Percentiles rank a stretch among this genome's conserved stretches.
These are phyloP conservation scores for Cubamyces sp. DNA, from an alignment of 768 basidiomycete species.

Conservation along the genomic window DNA sequence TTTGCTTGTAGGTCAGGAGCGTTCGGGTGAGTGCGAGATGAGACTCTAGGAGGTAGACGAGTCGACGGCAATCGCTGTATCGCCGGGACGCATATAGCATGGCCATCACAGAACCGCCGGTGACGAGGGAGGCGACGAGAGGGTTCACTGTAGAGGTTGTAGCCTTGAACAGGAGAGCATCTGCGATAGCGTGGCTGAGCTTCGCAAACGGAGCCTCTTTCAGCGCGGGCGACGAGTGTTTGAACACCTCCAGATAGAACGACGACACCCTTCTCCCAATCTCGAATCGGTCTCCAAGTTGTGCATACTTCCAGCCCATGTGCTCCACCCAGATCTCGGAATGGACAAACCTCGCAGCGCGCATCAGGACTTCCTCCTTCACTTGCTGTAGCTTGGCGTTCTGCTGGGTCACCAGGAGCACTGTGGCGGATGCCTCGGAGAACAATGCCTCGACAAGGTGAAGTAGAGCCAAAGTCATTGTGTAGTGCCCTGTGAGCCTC, in stretches of 20 bases:
- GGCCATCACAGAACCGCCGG: conserved; percentile 59
- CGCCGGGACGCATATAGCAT: conserved; percentile 66
- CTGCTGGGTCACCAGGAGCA: conserved; percentile 50
- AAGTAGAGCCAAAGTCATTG: conserved; percentile 80
- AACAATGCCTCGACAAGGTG: conserved; percentile 77
- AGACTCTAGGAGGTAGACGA: conserved; percentile 71
- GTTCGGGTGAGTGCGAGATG: conserved; percentile 64
- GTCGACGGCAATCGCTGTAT: conserved; percentile 66
- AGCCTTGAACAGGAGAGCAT: conserved; percentile 73
- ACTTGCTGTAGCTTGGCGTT: conserved; percentile 67
- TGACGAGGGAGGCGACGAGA: conserved; percentile 69
- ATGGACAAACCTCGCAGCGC: conserved; percentile 79
- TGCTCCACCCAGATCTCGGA: conserved; percentile 89
- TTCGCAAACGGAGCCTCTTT: conserved; percentile 60
- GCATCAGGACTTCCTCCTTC: conserved; percentile 83
- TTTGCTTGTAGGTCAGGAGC: conserved; percentile 67
- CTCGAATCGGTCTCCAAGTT: conserved; percentile 82
- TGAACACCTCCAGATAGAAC: conserved; percentile 70
- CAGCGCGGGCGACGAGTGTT: conserved; percentile 58
- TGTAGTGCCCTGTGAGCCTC: conserved; percentile 73
- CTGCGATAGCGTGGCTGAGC: conserved; percentile 66
- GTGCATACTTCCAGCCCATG: conserved; percentile 82
- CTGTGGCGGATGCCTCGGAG: conserved; percentile 66
- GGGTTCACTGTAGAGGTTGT: conserved; percentile 83
- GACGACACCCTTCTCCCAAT: conserved; percentile 69